Conservation (phyloP, 1,139 yeast species). For the Pneumocystis murina region DNA sequence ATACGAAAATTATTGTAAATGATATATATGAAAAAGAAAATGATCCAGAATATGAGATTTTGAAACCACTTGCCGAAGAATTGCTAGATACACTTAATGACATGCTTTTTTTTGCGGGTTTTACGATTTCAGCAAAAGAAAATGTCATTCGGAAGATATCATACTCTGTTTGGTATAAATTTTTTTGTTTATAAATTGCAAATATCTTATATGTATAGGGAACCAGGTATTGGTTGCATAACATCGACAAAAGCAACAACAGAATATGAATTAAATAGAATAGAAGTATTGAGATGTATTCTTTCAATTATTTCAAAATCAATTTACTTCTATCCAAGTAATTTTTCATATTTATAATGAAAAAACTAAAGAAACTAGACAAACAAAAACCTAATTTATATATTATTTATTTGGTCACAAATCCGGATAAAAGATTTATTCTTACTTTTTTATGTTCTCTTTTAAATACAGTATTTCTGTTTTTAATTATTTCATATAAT, state of each 20-base stretch:
- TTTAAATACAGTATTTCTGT: constrained; percentile 32
- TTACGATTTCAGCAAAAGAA: constrained; percentile 33
- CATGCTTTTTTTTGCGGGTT: constrained; percentile 45
- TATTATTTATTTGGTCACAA: constrained; percentile 42
- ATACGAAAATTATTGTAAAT: constrained; percentile 2
- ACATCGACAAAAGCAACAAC: constrained; percentile 31
- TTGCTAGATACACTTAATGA: constrained; percentile 35
- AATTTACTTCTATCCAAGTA: constrained; percentile 38
- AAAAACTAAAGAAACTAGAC: neutral
- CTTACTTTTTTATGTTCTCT: constrained; percentile 51
- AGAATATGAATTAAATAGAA: constrained; percentile 46
- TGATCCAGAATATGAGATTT: constrained; percentile 2
- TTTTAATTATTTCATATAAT: neutral
- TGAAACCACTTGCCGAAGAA: constrained; percentile 35
- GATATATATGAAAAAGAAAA: constrained; percentile 1
- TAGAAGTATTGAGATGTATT: constrained; percentile 50
- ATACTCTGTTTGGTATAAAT: constrained; percentile 12
- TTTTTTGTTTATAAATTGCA: neutral
- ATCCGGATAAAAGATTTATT: constrained; percentile 36
- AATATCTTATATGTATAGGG: constrained; percentile 39
- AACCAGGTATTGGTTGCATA: constrained; percentile 54
- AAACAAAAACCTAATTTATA: constrained; percentile 21
- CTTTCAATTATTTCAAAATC: constrained; percentile 50
- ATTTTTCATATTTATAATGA: constrained; percentile 23
- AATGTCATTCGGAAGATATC: constrained; percentile 13